These are phyloP conservation scores for Botrytis tulipae DNA, from an alignment of 2,329 filamentous ascomycete species.

Conservation along the genomic window DNA sequence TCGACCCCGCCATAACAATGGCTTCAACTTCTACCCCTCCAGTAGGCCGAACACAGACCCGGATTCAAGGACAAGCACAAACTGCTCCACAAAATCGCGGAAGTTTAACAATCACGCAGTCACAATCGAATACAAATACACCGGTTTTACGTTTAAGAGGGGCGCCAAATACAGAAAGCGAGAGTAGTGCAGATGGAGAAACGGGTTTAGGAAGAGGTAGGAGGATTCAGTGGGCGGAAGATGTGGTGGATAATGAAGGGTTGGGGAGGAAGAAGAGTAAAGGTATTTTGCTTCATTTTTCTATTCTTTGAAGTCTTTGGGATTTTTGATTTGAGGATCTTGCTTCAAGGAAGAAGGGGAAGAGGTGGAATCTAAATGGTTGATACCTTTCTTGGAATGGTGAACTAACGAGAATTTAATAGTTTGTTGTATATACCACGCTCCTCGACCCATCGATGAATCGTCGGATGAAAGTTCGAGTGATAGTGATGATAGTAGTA, in stretches of 20 bases:
- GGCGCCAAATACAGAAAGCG: conserved; percentile 25
- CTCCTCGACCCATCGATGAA: conserved; percentile 76
- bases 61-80: neutral
- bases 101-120: neutral
- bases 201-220: conserved; percentile 40
- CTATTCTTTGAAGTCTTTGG: neutral
- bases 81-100: neutral
- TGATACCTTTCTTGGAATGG: neutral
- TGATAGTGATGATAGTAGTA: conserved; percentile 54
- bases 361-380: neutral
- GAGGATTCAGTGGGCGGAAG: conserved; percentile 87
- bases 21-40: neutral
- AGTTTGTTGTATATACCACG: conserved; percentile 99
- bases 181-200: conserved; percentile 1
- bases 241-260: conserved; percentile 93
- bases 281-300: conserved; percentile 52
- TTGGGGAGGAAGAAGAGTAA: conserved; percentile 93
- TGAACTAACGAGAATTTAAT: neutral
- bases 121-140: conserved; percentile 12
- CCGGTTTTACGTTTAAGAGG: conserved; percentile 36
- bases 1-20: neutral
- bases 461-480: conserved; percentile 67
- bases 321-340: neutral
- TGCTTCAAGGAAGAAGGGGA: neutral
- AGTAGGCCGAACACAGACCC: neutral